These are phyloP conservation scores for Durusdinium trenchii DNA, from an alignment of 73 alveolate genomes.

Conservation along the genomic window DNA sequence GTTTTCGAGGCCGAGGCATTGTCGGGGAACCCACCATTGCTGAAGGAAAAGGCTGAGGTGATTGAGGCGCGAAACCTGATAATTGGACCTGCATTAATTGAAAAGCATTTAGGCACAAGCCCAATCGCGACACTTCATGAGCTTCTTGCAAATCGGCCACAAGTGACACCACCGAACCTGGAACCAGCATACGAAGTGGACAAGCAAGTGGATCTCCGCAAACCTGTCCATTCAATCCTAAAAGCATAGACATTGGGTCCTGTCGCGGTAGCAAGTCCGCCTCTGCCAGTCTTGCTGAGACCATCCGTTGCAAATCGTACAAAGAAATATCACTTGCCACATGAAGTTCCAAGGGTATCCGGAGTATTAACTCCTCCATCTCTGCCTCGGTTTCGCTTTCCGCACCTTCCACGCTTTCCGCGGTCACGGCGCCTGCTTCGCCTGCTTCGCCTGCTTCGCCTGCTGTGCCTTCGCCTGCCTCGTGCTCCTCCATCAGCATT, in stretches of 20 bases:
- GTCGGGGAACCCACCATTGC: not conserved
- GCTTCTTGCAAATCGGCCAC: slow-evolving; percentile 54
- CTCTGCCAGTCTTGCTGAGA: slow-evolving; percentile 31
- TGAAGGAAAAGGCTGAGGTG: not conserved
- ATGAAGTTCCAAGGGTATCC: slow-evolving; percentile 5
- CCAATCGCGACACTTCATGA: slow-evolving; percentile 51
- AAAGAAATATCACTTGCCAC: slow-evolving; percentile 19
- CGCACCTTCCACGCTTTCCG: not conserved
- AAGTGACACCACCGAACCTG: slow-evolving; percentile 54
- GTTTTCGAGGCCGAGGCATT: not conserved
- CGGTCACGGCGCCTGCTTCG: not conserved
- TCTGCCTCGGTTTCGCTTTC: too few species aligned
- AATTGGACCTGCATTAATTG: slow-evolving; percentile 44
- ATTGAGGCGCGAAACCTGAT: not conserved
- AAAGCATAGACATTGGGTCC: slow-evolving; percentile 7
- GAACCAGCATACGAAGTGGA: slow-evolving; percentile 62
- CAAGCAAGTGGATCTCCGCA: slow-evolving; percentile 33
- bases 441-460: not conserved
- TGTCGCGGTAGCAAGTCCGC: slow-evolving; percentile 25
- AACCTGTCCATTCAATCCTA: slow-evolving; percentile 57
- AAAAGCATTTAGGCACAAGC: slow-evolving; percentile 52
- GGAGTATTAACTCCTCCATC: slow-evolving; percentile 21
- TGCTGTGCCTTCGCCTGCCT: too few species aligned
- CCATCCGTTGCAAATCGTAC: slow-evolving; percentile 1
- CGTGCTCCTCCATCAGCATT: slow-evolving; percentile 43